Percentiles rank a stretch among this genome's conserved stretches.
Conservation (phyloP, 371 early-diverging fungal species). For the Haplosporangium sp. region DNA sequence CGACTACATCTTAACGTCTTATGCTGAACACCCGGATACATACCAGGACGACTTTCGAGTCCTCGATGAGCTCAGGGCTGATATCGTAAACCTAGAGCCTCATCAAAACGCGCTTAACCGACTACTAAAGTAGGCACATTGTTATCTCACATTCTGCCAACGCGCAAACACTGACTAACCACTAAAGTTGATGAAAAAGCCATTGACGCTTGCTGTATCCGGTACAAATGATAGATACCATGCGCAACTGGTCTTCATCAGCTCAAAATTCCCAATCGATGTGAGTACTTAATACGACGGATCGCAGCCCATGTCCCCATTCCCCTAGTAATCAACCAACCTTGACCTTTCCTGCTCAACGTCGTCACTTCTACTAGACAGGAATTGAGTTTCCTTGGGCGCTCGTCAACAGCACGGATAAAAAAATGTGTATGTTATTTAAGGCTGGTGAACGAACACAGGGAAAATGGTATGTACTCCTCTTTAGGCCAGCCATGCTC, state of each 20-base stretch:
- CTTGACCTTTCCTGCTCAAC: conserved; percentile 19
- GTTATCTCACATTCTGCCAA: background rate
- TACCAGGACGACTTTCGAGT: conserved; percentile 89
- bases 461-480: no score
- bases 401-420: conserved; percentile 58
- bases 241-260: conserved; percentile 84
- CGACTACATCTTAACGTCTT: conserved; percentile 78
- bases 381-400: conserved; percentile 80
- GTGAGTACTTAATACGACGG: no score
- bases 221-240: conserved; percentile 68
- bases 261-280: conserved; percentile 88
- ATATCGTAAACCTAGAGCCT: conserved; percentile 75
- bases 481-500: background rate
- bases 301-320: no score
- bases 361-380: conserved; percentile 53
- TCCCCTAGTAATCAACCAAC: no score
- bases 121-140: conserved; percentile 67
- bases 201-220: background rate
- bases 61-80: conserved; percentile 81
- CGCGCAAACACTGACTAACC: no score
- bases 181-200: no score
- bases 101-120: conserved; percentile 77
- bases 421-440: conserved; percentile 37
- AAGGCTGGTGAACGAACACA: no score
- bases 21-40: conserved; percentile 86